Evolutionary conservation across 78 protist genomes (phyloP), one percentile per base, ranked within the genome.

Genomic region (Parvularia atlantis): DNA sequence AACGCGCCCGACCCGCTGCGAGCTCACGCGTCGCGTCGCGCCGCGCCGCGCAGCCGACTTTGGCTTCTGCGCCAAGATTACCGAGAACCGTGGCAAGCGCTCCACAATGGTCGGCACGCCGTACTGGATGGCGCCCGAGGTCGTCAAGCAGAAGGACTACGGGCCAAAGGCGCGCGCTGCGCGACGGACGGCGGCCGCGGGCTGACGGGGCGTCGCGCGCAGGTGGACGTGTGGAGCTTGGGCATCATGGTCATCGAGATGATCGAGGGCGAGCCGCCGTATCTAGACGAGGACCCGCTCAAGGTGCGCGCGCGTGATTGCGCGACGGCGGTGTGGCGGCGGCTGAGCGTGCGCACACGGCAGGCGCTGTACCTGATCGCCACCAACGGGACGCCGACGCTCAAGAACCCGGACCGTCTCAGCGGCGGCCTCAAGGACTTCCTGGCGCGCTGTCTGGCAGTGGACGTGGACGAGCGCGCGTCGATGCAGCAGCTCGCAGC

Each of bases 201-300:
- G n/a, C n/a, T n/a, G n/a, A n/a, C n/a, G n/a, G n/a, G n/a, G n/a
- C 7, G 24, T 33, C 4, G 36, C 39, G 22, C 41, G 26, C 57
- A 30, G 60, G 86, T 79, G 1, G 94, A 89, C 52, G 73, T 89
- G 43, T 89, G 94, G 94, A 52, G 74, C 41, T 44, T 85, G 41
- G 94, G 94, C 60, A 85, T 89, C 59, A 46, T 82, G 78, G 61
- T 70, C 19, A 69, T 85, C 52, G 94, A 89, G 50, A 79, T 85
- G 86, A 82, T 79, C 50, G 88, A 83, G 36, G 77, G 80, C 35
- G 84, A 82, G 66, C 94, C 94, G 14, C 93, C 94, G 40, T 88
- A 88, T 59, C 53, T 88, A 0, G 87, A 88, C 40, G 60, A 63
- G 73, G 81, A 85, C 6, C 92, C 92, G 31, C 77, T 88, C n/a